Conservation (phyloP, 352 stramenopile species). For the Pythium oligandrum region DNA sequence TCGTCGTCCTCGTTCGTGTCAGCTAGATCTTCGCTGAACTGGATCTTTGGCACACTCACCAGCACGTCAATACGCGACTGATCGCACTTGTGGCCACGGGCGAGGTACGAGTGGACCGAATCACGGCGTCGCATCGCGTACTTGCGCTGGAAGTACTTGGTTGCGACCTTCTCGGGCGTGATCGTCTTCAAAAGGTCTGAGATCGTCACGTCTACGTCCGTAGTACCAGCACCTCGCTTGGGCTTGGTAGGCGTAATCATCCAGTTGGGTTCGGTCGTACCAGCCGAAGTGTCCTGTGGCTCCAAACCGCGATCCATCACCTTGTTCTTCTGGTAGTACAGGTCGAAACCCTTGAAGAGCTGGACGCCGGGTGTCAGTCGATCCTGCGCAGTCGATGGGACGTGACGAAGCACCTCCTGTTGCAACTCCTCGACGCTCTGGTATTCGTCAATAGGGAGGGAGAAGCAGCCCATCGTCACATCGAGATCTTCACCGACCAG, state of each 20-base stretch:
- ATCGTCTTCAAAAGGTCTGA: slow-evolving; percentile 9
- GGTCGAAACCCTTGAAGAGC: slow-evolving; percentile 19
- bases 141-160: slow-evolving; percentile 17
- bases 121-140: slow-evolving; percentile 15
- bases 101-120: slow-evolving; percentile 11
- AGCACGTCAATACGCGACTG: slow-evolving; percentile 15
- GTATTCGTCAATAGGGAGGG: slow-evolving; percentile 11
- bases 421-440: slow-evolving; percentile 13
- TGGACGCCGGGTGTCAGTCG: slow-evolving; percentile 8
- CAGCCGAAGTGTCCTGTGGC: too few species aligned
- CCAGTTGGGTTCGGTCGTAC: too few species aligned
- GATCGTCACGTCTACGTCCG: slow-evolving; percentile 3
- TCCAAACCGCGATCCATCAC: too few species aligned
- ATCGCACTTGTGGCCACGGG: slow-evolving; percentile 15
- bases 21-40: slow-evolving; percentile 12
- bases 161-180: slow-evolving; percentile 13
- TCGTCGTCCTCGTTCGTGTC: slow-evolving; percentile 1
- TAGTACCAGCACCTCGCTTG: neutral
- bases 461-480: slow-evolving; percentile 12
- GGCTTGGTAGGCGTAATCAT: slow-evolving; percentile 2
- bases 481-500: slow-evolving; percentile 17
- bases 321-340: slow-evolving; percentile 7
- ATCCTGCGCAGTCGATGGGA: slow-evolving; percentile 3
- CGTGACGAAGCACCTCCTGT: slow-evolving; percentile 7
- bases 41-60: slow-evolving; percentile 12